Conservation (phyloP, 2,329 filamentous ascomycete genomes). For the Mycosphaerelloides madeirae region DNA sequence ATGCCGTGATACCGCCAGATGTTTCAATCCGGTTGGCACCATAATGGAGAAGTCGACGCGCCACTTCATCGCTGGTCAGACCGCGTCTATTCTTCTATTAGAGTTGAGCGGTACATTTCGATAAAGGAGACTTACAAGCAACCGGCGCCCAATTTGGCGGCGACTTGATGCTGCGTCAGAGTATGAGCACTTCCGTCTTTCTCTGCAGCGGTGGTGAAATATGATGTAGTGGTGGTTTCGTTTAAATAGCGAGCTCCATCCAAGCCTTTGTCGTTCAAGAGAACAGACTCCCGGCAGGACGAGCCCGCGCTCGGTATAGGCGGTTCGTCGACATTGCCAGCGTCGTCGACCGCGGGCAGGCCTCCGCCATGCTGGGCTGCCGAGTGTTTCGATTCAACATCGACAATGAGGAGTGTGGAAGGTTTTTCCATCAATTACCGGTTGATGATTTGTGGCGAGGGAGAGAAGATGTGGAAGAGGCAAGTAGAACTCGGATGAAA, state of each 20-base stretch:
- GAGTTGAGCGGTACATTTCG: not conserved
- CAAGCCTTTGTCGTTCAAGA: constrained; percentile 23
- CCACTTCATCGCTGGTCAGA: constrained; percentile 20
- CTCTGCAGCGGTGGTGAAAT: constrained; percentile 12
- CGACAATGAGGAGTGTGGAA: constrained; percentile 15
- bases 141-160: constrained; percentile 16
- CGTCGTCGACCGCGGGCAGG: constrained; percentile 20
- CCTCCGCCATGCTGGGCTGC: constrained; percentile 19
- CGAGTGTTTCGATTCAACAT: constrained; percentile 20
- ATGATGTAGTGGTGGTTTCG: constrained; percentile 14
- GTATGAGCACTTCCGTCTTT: constrained; percentile 19
- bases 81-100: constrained; percentile 16
- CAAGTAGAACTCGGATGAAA: too few species aligned
- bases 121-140: constrained; percentile 13
- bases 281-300: constrained; percentile 20
- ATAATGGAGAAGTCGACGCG: constrained; percentile 22
- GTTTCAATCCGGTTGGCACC: constrained; percentile 29
- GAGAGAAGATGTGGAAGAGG: too few species aligned
- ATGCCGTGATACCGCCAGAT: constrained; percentile 27
- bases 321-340: constrained; percentile 25
- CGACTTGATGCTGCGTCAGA: constrained; percentile 15
- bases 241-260: constrained; percentile 21
- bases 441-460: not conserved
- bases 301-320: constrained; percentile 30
- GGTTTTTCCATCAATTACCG: constrained; percentile 27